Base-by-base conservation (phyloP, 2,329 filamentous ascomycete genomes). In the Exophiala viscosa region DNA sequence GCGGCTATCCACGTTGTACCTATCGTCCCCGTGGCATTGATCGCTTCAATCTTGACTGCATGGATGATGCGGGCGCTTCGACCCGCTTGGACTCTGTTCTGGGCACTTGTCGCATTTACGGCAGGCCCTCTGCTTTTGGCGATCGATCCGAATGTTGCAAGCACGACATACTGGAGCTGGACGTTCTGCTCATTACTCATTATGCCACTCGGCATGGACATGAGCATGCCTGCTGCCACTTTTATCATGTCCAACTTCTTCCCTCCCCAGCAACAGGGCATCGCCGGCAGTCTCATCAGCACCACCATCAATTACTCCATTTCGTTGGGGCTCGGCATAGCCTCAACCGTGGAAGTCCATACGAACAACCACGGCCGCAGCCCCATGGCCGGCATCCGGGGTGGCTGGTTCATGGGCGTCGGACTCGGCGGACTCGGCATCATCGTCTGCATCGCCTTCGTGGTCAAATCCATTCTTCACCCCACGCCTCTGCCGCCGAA, bases 81-180 rank as follows among this genome's bases (percentile, higher is more conserved):
- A 23, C 60, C 65, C 1, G 62, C 64, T 11, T 57, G 65, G 23
- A 65, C 73, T 3, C 73, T 74, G 64, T 60, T 71, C 41, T 59
- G 68, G 20, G 64, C 68, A 5, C 62, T 69, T 60, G 42, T 65
- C 3, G 63, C 63, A 11, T 69, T 70, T 45, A 60, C 61, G 0
- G 35, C 65, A 5, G 60, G 60, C 1, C 48, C 55, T 3, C 36
- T 60, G 4, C 43, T 62, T 17, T 45, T 62, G 28, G 60, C 55
- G 10, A 45, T 54, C n/a, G 51, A 57, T 34, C 81, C 83, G 0
- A 45, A 53, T 15, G 43, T 60, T 18, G 35, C 54, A 20, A 44
- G 35, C 20, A 48, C 52, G 9, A 76, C 70, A 0, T 88, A 87
- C 68, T 88, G 85, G 85, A 73, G 71, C 14, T 79, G 85, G 56